Evolutionary conservation across 2,329 filamentous ascomycete genomes (phyloP).

Genomic region (Fusarium sp.): DNA sequence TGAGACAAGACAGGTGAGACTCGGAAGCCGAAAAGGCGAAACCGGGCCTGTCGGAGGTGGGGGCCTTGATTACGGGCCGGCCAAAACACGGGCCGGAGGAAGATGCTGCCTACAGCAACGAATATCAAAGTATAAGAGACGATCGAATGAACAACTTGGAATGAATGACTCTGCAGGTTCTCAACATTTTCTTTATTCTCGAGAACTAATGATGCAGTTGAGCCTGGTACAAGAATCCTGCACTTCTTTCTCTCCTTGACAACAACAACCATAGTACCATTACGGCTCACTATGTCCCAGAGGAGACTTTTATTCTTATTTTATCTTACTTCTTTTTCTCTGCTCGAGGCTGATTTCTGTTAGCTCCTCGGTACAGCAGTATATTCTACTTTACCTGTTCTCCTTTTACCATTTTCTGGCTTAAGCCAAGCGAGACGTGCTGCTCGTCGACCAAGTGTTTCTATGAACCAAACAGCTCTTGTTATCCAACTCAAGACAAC

Average conservation of each 20-base stretch:
- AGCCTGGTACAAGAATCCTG: constrained; percentile 31
- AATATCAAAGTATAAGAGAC: constrained; percentile 2
- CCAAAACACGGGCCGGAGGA: constrained; percentile 32
- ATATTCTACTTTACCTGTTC: constrained; percentile 7
- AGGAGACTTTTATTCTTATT: constrained; percentile 13
- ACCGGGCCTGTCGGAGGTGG: constrained; percentile 34
- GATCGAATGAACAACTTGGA: neutral
- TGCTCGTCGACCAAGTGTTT: neutral
- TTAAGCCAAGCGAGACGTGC: constrained; percentile 23
- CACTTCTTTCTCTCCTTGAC: constrained; percentile 4
- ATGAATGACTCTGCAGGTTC: constrained; percentile 6
- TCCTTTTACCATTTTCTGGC: constrained; percentile 20
- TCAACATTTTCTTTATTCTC: neutral
- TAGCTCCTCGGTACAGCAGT: constrained; percentile 16
- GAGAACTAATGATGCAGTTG: constrained; percentile 31
- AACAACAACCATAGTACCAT: constrained; percentile 12
- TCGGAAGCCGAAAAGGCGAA: constrained; percentile 32
- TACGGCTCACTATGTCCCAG: constrained; percentile 19
- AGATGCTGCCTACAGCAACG: neutral
- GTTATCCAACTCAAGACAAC: no score
- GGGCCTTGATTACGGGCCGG: constrained; percentile 12
- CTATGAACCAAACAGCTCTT: neutral
- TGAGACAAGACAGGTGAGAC: constrained; percentile 32
- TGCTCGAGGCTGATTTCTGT: constrained; percentile 12
- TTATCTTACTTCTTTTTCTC: constrained; percentile 1